phyloP scores from a whole-genome alignment of 352 stramenopile genomes.

The Pythium dissimile region DNA sequence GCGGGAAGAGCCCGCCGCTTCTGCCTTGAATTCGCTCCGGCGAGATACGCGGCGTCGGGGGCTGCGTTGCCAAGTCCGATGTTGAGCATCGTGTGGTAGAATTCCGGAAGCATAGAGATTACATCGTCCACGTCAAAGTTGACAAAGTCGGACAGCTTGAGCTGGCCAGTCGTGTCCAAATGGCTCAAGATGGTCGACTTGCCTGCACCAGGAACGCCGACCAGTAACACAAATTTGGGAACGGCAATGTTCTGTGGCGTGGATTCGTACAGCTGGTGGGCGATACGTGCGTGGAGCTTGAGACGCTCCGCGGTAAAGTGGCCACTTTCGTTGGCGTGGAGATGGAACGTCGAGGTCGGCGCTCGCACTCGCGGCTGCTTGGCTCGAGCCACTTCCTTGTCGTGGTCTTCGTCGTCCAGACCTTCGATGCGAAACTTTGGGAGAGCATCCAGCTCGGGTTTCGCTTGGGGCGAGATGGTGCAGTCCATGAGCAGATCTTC shows the following conservation, averaged over 20 bases:
- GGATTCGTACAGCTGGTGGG: conserved; percentile 61
- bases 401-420: conserved; percentile 34
- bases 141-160: conserved; percentile 74
- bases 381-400: conserved; percentile 37
- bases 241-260: conserved; percentile 45
- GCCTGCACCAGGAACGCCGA: conserved; percentile 61
- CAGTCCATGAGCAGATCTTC: conserved; percentile 31
- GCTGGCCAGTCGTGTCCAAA: conserved; percentile 59
- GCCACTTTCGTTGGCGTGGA: conserved; percentile 55
- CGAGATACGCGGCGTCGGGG: background rate
- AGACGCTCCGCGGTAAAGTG: conserved; percentile 63
- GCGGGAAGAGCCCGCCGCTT: conserved; percentile 24
- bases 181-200: conserved; percentile 79
- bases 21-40: background rate
- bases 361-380: conserved; percentile 22
- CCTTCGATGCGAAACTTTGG: conserved; percentile 23
- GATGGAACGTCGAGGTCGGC: conserved; percentile 45
- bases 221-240: conserved; percentile 66
- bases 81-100: conserved; percentile 82
- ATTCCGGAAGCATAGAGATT: conserved; percentile 74
- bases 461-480: conserved; percentile 6
- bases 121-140: conserved; percentile 84
- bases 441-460: conserved; percentile 5
- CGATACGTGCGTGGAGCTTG: conserved; percentile 66
- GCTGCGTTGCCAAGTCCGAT: conserved; percentile 64